These are phyloP conservation scores for Pneumocystis murina DNA, from an alignment of 1,139 yeast species.

Conservation along the genomic window DNA sequence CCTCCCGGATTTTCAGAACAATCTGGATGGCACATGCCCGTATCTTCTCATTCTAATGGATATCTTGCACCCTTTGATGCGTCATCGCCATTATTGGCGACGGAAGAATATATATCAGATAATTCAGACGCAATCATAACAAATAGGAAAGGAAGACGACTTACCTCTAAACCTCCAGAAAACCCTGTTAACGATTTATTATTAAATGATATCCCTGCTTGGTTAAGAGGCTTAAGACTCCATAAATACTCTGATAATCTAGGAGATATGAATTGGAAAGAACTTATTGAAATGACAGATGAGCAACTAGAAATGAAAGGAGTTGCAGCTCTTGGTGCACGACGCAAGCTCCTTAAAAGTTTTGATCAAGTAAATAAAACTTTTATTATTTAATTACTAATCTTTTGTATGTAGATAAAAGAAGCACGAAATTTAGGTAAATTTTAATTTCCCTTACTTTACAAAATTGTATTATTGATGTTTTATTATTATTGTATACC, in stretches of 20 bases:
- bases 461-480: background rate
- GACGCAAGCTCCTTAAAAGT: constrained; percentile 66
- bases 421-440: background rate
- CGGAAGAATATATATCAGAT: constrained; percentile 4
- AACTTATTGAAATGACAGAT: constrained; percentile 57
- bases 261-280: constrained; percentile 62
- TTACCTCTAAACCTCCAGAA: constrained; percentile 7
- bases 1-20: background rate
- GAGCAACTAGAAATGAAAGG: constrained; percentile 60
- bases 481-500: background rate
- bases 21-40: background rate
- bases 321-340: constrained; percentile 85
- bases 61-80: constrained; percentile 3
- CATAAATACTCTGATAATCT: constrained; percentile 87
- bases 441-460: background rate
- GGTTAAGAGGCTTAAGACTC: constrained; percentile 77
- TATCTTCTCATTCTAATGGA: background rate
- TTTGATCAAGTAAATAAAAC: background rate
- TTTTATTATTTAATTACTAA: background rate
- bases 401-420: background rate
- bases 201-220: constrained; percentile 68
- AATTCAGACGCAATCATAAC: background rate
- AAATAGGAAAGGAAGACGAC: constrained; percentile 3
- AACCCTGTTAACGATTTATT: constrained; percentile 27
- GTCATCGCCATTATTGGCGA: constrained; percentile 5